Evolutionary conservation across 2,329 filamentous ascomycete species (phyloP).

Genomic region (Tolypocladium capitatum): DNA sequence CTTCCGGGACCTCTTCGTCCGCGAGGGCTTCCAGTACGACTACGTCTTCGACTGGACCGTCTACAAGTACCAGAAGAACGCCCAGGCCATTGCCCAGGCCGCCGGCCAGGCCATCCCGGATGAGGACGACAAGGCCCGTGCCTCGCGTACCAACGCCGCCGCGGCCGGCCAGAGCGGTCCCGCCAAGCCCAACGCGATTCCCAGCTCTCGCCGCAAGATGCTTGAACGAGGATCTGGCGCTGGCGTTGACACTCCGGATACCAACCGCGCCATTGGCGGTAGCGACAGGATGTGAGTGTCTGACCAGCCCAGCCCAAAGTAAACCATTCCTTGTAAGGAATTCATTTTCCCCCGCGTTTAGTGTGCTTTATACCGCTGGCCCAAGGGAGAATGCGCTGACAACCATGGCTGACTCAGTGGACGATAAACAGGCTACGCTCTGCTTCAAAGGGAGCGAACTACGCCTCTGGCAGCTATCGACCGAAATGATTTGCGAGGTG

Average conservation of each 20-base stretch:
- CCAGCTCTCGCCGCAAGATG: conserved; percentile 73
- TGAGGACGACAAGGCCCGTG: conserved; percentile 63
- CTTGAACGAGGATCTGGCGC: conserved; percentile 51
- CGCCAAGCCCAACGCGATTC: conserved; percentile 59
- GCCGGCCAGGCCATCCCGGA: conserved; percentile 54
- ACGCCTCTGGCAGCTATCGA: conserved; percentile 26
- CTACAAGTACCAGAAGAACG: conserved; percentile 99
- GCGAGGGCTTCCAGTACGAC: conserved; percentile 98
- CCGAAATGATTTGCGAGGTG: conserved; percentile 18
- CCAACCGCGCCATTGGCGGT: conserved; percentile 62
- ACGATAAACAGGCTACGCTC: conserved; percentile 76
- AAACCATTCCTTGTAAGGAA: conserved; percentile 71
- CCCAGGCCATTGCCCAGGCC: conserved; percentile 81
- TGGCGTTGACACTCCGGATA: conserved; percentile 54
- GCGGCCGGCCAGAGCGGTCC: conserved; percentile 50
- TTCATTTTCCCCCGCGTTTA: conserved; percentile 66
- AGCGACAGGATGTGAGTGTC: conserved; percentile 95
- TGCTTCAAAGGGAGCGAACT: conserved; percentile 56
- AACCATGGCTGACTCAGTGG: conserved; percentile 70
- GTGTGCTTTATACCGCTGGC: conserved; percentile 61
- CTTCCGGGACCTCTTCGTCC: conserved; percentile 98
- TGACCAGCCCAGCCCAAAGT: conserved; percentile 26
- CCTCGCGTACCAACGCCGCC: conserved; percentile 52
- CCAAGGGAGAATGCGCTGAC: conserved; percentile 59
- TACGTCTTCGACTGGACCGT: conserved; percentile 99